These are phyloP conservation scores for Chlamydomonas sp. DNA, from an alignment of 139 green algal species.

Conservation along the genomic window DNA sequence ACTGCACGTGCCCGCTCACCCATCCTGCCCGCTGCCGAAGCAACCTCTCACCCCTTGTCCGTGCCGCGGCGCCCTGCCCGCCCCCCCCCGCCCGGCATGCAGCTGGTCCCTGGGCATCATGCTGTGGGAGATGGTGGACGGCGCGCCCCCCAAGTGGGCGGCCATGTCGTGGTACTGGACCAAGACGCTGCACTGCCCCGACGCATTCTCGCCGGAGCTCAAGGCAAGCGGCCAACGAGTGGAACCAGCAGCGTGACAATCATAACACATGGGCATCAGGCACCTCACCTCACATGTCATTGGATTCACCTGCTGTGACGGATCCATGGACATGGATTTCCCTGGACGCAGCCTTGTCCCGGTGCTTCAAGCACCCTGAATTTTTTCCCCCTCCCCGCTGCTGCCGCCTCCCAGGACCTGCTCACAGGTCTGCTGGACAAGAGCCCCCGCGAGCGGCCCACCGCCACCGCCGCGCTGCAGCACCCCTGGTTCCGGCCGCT, in stretches of 20 bases:
- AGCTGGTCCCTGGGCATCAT: conserved; percentile 51
- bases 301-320: no score
- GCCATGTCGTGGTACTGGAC: conserved; percentile 49
- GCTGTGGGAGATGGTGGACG: conserved; percentile 54
- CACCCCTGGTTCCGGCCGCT: conserved; percentile 12
- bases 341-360: no score
- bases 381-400: not conserved
- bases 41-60: not conserved
- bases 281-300: no score
- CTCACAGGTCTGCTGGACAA: conserved; percentile 40
- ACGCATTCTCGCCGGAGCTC: conserved; percentile 39
- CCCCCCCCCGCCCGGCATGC: not conserved
- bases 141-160: conserved; percentile 38
- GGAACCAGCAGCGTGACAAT: no score
- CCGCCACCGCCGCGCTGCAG: conserved; percentile 11
- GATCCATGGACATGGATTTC: no score
- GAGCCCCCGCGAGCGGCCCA: conserved; percentile 25
- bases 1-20: no score
- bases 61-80: not conserved
- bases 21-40: not conserved
- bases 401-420: conserved; percentile 14
- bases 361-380: not conserved
- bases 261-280: no score
- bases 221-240: not conserved
- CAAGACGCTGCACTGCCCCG: conserved; percentile 41